phyloP scores from a whole-genome alignment of 2,329 filamentous ascomycete species.

The Monosporascus sp. region DNA sequence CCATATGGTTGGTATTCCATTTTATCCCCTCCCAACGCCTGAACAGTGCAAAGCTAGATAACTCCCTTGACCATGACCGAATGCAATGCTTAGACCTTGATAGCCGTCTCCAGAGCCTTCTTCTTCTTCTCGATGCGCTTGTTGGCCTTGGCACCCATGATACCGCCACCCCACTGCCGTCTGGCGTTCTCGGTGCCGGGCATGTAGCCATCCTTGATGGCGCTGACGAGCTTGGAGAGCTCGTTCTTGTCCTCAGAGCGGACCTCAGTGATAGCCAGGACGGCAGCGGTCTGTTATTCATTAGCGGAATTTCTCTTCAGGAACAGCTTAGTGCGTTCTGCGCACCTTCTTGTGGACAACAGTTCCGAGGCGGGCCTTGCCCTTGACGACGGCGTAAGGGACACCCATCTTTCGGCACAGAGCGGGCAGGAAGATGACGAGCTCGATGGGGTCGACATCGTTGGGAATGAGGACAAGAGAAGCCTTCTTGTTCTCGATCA shows the following conservation, averaged over 20 bases:
- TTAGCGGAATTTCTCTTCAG: slow-evolving; percentile 21
- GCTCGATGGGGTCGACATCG: slow-evolving; percentile 98
- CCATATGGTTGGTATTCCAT: slow-evolving; percentile 32
- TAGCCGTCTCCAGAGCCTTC: slow-evolving; percentile 88
- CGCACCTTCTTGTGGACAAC: slow-evolving; percentile 98
- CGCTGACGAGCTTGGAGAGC: slow-evolving; percentile 91
- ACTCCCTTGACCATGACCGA: slow-evolving; percentile 26
- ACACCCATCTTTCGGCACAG: slow-evolving; percentile 99
- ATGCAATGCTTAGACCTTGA: slow-evolving; percentile 77
- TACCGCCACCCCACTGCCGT: slow-evolving; percentile 98
- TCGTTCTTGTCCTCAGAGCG: slow-evolving; percentile 97
- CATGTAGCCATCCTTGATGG: slow-evolving; percentile 96
- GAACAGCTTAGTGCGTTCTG: background rate
- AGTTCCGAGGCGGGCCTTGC: slow-evolving; percentile 97
- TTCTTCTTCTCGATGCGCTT: slow-evolving; percentile 75
- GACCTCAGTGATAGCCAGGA: slow-evolving; percentile 93
- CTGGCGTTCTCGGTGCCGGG: slow-evolving; percentile 91
- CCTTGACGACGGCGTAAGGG: slow-evolving; percentile 98
- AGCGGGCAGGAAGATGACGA: slow-evolving; percentile 97
- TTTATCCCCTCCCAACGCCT: slow-evolving; percentile 32
- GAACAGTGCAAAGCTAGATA: slow-evolving; percentile 30
- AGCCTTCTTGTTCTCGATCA: slow-evolving; percentile 99
- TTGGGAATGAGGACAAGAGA: slow-evolving; percentile 97
- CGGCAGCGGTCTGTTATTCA: slow-evolving; percentile 83
- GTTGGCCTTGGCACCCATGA: slow-evolving; percentile 95